Evolutionary conservation across 257 asterid species (phyloP), one percentile per base, ranked within the genome.

Genomic region (Ligustrum vulgare): DNA sequence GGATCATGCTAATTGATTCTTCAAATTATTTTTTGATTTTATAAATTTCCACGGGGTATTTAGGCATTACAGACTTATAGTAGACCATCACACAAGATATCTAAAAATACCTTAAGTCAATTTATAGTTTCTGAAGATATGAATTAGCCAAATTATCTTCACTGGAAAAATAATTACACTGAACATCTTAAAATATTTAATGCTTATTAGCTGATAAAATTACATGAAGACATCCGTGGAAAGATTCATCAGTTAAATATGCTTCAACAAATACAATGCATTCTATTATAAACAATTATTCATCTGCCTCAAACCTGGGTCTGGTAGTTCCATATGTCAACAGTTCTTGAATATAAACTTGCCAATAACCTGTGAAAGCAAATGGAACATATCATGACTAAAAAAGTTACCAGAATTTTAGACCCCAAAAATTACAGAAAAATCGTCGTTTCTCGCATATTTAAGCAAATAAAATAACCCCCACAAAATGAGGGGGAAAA

Each of bases 311-410:
- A 43, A 83, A 93, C 97, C 98, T 93, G 97, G 78, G 89, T 92
- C 89, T 92, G 97, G 88, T 89, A 90, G 84, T 94, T 92, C 97
- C 94, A 92, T 35, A 94, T 90, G 87, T 96, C 86, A 47, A 94
- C 92, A 79, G 96, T 84, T 86, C 98, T 97, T 1, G 97, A 84
- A 73, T 94, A 94, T 85, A 94, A 78, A 86, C 98, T 94, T 51
- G 97, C 88, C 87, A 92, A 72, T 79, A 94, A 90, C 97, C 98
- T 94, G 85, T 39, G 28, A 45, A 76, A 76, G 75, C 64, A 68
- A 43, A 72, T 63, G 20, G 20, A 71, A 49, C 56, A 87, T 43
- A 70, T 72, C 11, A 71, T 64, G 77, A 75, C 66, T 78, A 72
- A 34, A 64, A 16, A 39, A 13, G n/a, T n/a, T 32, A 64, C 33